A percentile compares a stretch with the other conserved stretches of the same genome.
Evolutionary conservation across 1,284 basidiomycete species (phyloP).

Genomic region (Puccinia novopanici): DNA sequence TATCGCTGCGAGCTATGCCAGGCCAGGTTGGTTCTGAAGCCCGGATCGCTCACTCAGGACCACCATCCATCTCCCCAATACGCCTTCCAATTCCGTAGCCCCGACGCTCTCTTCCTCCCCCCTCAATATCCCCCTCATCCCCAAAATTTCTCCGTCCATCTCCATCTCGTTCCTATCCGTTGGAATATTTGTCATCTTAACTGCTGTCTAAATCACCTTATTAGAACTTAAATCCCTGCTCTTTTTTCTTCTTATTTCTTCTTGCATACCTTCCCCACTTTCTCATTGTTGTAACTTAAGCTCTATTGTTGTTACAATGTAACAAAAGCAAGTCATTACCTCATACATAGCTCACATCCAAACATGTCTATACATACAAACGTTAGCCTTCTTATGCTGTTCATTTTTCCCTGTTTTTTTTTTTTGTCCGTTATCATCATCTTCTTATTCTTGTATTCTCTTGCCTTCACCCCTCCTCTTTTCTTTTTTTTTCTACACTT

Average conservation of each 20-base stretch:
- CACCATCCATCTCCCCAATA: not conserved
- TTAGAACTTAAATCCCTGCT: not conserved
- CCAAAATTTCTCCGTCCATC: not conserved
- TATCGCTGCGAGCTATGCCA: constrained; percentile 2
- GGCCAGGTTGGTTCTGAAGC: not conserved
- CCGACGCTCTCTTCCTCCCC: not conserved
- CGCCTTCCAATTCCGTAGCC: constrained; percentile 11
- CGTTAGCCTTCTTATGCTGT: too few species aligned
- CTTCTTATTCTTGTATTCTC: not conserved
- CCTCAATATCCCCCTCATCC: not conserved
- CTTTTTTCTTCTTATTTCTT: too few species aligned
- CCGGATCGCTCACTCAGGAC: not conserved
- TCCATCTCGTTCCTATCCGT: not conserved
- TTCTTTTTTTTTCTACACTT: not conserved
- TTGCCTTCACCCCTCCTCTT: not conserved
- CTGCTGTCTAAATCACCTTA: constrained; percentile 9
- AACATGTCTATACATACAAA: too few species aligned
- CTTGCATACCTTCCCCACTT: not conserved
- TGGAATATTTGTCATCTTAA: constrained; percentile 24
- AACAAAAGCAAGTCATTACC: not conserved
- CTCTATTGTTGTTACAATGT: not conserved
- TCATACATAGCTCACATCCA: not conserved
- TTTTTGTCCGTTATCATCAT: not conserved
- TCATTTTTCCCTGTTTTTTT: not conserved
- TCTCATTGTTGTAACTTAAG: not conserved